These are phyloP conservation scores for Coemansia sp. DNA, from an alignment of 192 early-diverging fungal genomes.

Conservation along the genomic window DNA sequence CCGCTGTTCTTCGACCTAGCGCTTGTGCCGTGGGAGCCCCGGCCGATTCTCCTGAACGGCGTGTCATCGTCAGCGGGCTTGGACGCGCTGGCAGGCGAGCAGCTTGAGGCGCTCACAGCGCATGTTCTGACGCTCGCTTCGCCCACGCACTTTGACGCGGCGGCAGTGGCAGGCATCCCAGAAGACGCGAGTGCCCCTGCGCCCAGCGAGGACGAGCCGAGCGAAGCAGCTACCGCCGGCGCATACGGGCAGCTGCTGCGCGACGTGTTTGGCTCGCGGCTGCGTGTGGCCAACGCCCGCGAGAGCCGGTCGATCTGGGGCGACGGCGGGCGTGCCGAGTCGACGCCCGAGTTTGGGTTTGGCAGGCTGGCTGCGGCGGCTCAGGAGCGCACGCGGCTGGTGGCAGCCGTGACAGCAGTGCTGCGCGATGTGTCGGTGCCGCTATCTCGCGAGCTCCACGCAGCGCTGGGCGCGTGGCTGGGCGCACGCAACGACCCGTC, in stretches of 20 bases:
- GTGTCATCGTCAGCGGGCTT: slow-evolving; percentile 25
- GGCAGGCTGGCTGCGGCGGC: slow-evolving; percentile 71
- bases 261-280: slow-evolving; percentile 75
- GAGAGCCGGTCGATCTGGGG: slow-evolving; percentile 73
- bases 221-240: slow-evolving; percentile 21
- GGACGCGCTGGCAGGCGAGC: slow-evolving; percentile 19
- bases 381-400: slow-evolving; percentile 69
- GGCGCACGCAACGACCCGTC: slow-evolving; percentile 59
- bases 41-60: slow-evolving; percentile 45
- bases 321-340: slow-evolving; percentile 48
- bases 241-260: slow-evolving; percentile 82
- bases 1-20: slow-evolving; percentile 2
- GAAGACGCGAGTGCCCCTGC: slow-evolving; percentile 23
- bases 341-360: slow-evolving; percentile 88
- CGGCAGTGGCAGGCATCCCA: slow-evolving; percentile 28
- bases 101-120: slow-evolving; percentile 27
- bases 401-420: slow-evolving; percentile 59
- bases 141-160: slow-evolving; percentile 50
- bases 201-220: slow-evolving; percentile 36
- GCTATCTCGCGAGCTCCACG: slow-evolving; percentile 59
- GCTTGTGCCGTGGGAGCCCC: slow-evolving; percentile 14
- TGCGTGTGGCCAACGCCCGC: slow-evolving; percentile 79
- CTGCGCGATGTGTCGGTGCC: slow-evolving; percentile 59
- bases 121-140: slow-evolving; percentile 23
- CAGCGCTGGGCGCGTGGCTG: slow-evolving; percentile 70